These are phyloP conservation scores for Deakozyma indianensis DNA, from an alignment of 805 yeast genomes.

Conservation along the genomic window DNA sequence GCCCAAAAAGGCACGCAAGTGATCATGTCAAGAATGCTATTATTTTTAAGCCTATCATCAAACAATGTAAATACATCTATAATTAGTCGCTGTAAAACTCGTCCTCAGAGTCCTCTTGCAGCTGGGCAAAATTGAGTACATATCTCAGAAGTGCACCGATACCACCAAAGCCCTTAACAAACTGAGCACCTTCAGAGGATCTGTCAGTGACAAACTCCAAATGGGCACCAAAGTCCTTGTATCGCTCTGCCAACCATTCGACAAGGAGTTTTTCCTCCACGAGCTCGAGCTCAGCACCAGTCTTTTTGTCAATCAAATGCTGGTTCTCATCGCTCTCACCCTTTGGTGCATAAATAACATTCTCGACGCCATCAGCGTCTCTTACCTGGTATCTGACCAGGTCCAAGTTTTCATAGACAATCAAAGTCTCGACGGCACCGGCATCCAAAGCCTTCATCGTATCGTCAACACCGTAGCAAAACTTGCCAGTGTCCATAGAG, in stretches of 20 bases:
- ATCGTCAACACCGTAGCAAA: slow-evolving; percentile 95
- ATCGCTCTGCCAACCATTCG: slow-evolving; percentile 98
- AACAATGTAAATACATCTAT: background rate
- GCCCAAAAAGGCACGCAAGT: background rate
- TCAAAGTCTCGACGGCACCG: slow-evolving; percentile 88
- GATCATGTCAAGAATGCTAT: background rate
- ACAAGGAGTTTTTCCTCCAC: slow-evolving; percentile 71
- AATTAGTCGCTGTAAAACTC: slow-evolving; percentile 53
- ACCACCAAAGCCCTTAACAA: slow-evolving; percentile 97
- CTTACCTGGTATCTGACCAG: slow-evolving; percentile 71
- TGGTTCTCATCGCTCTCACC: slow-evolving; percentile 47
- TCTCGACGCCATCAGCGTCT: slow-evolving; percentile 67
- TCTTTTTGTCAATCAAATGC: slow-evolving; percentile 65
- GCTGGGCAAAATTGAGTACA: slow-evolving; percentile 92
- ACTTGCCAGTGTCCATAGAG: slow-evolving; percentile 92
- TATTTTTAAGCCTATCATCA: background rate
- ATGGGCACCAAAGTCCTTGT: slow-evolving; percentile 85
- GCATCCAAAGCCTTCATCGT: slow-evolving; percentile 91
- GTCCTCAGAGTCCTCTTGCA: slow-evolving; percentile 78
- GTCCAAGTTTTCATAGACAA: slow-evolving; percentile 87
- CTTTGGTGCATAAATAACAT: slow-evolving; percentile 60
- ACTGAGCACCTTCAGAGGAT: slow-evolving; percentile 97
- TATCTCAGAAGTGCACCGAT: slow-evolving; percentile 93
- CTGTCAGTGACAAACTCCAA: slow-evolving; percentile 94
- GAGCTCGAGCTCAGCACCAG: slow-evolving; percentile 87